phyloP scores from a whole-genome alignment of 805 yeast species.

The Myxozyma lipomycoides region DNA sequence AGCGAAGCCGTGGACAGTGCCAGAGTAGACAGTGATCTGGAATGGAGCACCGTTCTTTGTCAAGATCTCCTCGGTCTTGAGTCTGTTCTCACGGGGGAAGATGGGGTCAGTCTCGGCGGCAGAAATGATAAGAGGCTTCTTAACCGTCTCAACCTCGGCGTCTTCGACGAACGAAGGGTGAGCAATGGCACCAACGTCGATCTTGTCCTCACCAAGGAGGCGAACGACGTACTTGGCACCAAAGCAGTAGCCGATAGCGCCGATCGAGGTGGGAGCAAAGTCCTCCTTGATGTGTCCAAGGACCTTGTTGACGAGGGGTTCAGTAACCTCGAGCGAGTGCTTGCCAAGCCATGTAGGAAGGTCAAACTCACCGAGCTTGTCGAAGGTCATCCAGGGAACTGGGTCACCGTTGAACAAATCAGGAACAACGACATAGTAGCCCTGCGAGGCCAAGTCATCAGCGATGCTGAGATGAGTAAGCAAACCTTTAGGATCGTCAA shows the following conservation, averaged over 20 bases:
- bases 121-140: slow-evolving; percentile 61
- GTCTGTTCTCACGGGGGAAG: slow-evolving; percentile 64
- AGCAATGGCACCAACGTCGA: slow-evolving; percentile 67
- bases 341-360: slow-evolving; percentile 49
- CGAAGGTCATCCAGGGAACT: slow-evolving; percentile 36
- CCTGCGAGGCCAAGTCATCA: slow-evolving; percentile 51
- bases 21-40: slow-evolving; percentile 58
- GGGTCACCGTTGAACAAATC: slow-evolving; percentile 63
- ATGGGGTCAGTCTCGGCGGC: slow-evolving; percentile 65
- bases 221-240: slow-evolving; percentile 72
- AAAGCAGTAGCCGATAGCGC: slow-evolving; percentile 73
- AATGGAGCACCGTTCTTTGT: slow-evolving; percentile 52
- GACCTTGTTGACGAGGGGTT: slow-evolving; percentile 49
- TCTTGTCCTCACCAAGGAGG: slow-evolving; percentile 41
- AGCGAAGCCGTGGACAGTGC: slow-evolving; percentile 73
- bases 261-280: slow-evolving; percentile 47
- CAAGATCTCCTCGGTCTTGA: slow-evolving; percentile 55
- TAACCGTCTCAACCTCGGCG: slow-evolving; percentile 61
- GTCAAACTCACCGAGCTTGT: slow-evolving; percentile 25
- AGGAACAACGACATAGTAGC: slow-evolving; percentile 69
- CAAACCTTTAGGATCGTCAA: not conserved
- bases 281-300: slow-evolving; percentile 45
- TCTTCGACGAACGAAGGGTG: slow-evolving; percentile 74
- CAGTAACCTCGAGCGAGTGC: slow-evolving; percentile 51
- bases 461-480: slow-evolving; percentile 32